A percentile compares a stretch with the other conserved stretches of the same genome.
These are phyloP conservation scores for Botrytis elliptica DNA, from an alignment of 2,329 filamentous ascomycete genomes.

Conservation along the genomic window DNA sequence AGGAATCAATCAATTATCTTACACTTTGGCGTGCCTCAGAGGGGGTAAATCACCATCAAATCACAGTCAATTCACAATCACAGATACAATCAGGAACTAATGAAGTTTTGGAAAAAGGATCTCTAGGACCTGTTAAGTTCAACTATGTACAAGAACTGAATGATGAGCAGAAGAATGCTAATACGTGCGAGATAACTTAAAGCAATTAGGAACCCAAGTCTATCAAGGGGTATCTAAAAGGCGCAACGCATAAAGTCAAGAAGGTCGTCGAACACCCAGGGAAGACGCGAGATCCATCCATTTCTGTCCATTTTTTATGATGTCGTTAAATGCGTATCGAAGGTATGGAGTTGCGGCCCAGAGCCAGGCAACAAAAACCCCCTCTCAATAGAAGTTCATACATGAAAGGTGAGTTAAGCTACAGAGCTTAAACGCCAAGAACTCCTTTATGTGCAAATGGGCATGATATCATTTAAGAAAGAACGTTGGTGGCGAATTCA, in stretches of 20 bases:
- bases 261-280: constrained; percentile 15
- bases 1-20: background rate
- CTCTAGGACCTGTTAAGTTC: background rate
- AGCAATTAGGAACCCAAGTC: constrained; percentile 2
- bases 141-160: constrained; percentile 23
- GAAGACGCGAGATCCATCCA: constrained; percentile 14
- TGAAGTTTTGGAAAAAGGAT: constrained; percentile 9
- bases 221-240: constrained; percentile 15
- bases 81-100: background rate
- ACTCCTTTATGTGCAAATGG: constrained; percentile 20
- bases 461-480: constrained; percentile 20
- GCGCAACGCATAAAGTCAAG: constrained; percentile 7
- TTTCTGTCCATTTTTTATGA: constrained; percentile 11
- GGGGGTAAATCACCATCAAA: background rate
- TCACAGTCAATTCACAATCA: background rate
- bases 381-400: constrained; percentile 22
- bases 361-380: constrained; percentile 13
- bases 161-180: constrained; percentile 8
- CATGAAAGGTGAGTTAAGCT: constrained; percentile 20
- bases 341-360: constrained; percentile 13
- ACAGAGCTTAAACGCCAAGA: constrained; percentile 21
- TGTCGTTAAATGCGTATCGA: constrained; percentile 16
- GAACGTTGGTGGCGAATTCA: constrained; percentile 15
- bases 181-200: constrained; percentile 9
- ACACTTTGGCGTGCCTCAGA: background rate